phyloP scores from a whole-genome alignment of 192 early-diverging fungal species.

The Mortierella hygrophila region DNA sequence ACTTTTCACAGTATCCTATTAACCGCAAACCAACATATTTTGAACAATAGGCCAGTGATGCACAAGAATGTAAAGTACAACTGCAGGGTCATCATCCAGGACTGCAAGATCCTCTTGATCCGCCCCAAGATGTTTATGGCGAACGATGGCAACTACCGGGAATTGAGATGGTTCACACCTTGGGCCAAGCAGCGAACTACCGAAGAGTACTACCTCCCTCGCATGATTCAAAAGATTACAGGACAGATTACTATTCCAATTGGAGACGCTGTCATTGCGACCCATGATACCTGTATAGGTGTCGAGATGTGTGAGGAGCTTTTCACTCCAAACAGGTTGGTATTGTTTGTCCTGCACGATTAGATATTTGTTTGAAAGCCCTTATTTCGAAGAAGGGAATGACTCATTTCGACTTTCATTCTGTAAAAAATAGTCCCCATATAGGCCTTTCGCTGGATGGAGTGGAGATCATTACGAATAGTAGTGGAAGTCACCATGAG shows the following conservation, averaged over 20 bases:
- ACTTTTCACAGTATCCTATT: no score
- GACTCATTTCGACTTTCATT: neutral
- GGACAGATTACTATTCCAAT: slow-evolving; percentile 87
- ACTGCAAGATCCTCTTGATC: slow-evolving; percentile 90
- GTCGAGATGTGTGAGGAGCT: slow-evolving; percentile 98
- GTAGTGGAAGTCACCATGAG: slow-evolving; percentile 97
- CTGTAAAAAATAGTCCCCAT: slow-evolving; percentile 82
- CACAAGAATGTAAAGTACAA: slow-evolving; percentile 96
- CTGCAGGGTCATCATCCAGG: slow-evolving; percentile 90
- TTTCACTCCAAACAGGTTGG: slow-evolving; percentile 89
- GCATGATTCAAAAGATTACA: slow-evolving; percentile 82
- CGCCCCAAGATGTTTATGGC: slow-evolving; percentile 97
- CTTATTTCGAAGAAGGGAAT: neutral
- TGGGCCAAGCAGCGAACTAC: slow-evolving; percentile 77
- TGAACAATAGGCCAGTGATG: slow-evolving; percentile 79
- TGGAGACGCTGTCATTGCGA: slow-evolving; percentile 91
- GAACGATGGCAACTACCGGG: slow-evolving; percentile 99
- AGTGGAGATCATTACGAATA: slow-evolving; percentile 97
- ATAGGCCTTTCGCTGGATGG: slow-evolving; percentile 94
- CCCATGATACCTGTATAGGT: slow-evolving; percentile 90
- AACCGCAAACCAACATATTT: neutral
- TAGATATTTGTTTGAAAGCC: neutral
- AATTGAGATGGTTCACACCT: slow-evolving; percentile 93
- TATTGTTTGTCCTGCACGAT: neutral
- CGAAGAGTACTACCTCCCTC: slow-evolving; percentile 87